Evolutionary conservation across 495 filamentous ascomycete genomes (phyloP), one percentile per base, ranked within the genome.

Genomic region (Rusavskia elegans): DNA sequence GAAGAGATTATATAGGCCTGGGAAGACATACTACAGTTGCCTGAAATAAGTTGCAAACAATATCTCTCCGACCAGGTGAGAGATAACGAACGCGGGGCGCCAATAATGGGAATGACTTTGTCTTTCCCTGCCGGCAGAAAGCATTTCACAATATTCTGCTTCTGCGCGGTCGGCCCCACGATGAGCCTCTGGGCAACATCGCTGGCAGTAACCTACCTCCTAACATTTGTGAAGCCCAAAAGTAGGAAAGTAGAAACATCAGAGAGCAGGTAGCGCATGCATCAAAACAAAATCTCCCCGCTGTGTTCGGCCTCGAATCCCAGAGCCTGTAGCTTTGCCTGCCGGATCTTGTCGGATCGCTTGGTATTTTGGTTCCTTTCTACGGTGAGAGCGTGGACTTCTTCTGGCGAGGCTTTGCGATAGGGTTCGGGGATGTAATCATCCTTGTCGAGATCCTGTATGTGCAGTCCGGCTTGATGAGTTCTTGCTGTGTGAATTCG

Each of bases 301-400:
- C 76, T 69, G 60, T 83, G 83, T 66, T 96, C 89, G 20, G 84
- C 84, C 68, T 95, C 90, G 59, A 95, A 95, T 1, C 90, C 90
- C 32, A 89, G 68, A 7, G 72, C 77, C 7, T 77, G 70, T 50
- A 96, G 70, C 66, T 83, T 84, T 60, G 69, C 75, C 29, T 81
- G 59, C 60, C 77, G 77, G 52, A 71, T 71, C 70, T 86, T 92
- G 53, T 93, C 87, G 53, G 69, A 74, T 3, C 55, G 66, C 72
- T 89, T 89, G 53, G 82, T 76, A 54, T 81, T 75, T 42, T 62
- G 68, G 37, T 82, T 77, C 57, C 79, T 80, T 57, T 83, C 71
- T 61, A 84, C 84, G 56, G 83, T 82, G 17, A 89, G 63, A 37
- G 77, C 77, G 60, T 83, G 76, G 10, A 94, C 87, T 54, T 83